A percentile compares a stretch with the other conserved stretches of the same genome.
Evolutionary conservation across 1,284 basidiomycete genomes (phyloP).

Genomic region (Puccinia horiana): DNA sequence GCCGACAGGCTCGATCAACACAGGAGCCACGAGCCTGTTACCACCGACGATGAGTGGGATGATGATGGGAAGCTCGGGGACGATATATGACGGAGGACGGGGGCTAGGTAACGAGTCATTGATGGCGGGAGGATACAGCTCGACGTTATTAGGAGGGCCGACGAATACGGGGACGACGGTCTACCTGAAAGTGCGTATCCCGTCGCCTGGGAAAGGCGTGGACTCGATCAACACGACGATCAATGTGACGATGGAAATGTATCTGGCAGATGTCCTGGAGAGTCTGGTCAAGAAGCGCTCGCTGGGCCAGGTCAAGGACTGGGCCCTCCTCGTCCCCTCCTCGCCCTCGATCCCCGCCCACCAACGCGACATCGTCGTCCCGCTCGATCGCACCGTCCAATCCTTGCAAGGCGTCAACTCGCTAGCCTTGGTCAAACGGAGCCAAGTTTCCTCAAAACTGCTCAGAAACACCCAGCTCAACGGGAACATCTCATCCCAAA

Average conservation of each 20-base stretch:
- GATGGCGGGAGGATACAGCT: constrained; percentile 4
- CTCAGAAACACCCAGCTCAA: constrained; percentile 63
- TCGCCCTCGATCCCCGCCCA: constrained; percentile 44
- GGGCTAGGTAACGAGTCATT: constrained; percentile 13
- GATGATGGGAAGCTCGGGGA: constrained; percentile 30
- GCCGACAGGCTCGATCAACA: background rate
- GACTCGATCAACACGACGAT: constrained; percentile 56
- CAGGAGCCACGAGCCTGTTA: constrained; percentile 10
- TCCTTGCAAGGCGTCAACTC: constrained; percentile 83
- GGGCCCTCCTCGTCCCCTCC: constrained; percentile 55
- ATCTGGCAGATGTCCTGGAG: constrained; percentile 92
- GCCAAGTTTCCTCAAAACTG: constrained; percentile 68
- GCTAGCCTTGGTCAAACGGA: constrained; percentile 77
- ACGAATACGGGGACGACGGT: constrained; percentile 50
- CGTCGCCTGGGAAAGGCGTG: constrained; percentile 49
- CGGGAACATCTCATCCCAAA: constrained; percentile 61
- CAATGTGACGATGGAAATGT: constrained; percentile 76
- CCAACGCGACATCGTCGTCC: constrained; percentile 69
- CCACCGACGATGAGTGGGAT: constrained; percentile 22
- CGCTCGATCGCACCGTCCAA: constrained; percentile 91
- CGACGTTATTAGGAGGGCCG: constrained; percentile 44
- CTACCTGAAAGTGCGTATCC: constrained; percentile 49
- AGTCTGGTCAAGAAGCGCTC: constrained; percentile 56
- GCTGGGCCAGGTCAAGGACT: constrained; percentile 54
- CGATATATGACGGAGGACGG: constrained; percentile 6